Conservation (phyloP, 2,329 filamentous ascomycete genomes). For the Aspergillus felis region DNA sequence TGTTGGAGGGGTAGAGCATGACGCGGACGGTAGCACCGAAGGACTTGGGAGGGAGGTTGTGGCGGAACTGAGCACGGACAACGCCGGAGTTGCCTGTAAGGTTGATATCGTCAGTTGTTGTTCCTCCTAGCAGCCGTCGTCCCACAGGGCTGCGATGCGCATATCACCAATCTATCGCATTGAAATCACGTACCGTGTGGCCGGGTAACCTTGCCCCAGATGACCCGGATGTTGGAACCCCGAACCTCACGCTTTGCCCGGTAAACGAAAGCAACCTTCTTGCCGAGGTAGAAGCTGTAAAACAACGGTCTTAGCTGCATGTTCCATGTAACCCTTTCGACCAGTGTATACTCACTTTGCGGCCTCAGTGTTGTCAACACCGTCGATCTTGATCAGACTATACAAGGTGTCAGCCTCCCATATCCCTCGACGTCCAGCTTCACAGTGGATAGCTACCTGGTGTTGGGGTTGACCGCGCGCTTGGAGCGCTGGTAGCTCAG, state of each 20-base stretch:
- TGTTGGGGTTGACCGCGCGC: slow-evolving; percentile 84
- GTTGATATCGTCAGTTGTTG: slow-evolving; percentile 3
- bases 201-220: slow-evolving; percentile 98
- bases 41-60: slow-evolving; percentile 92
- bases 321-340: neutral
- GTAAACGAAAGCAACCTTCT: slow-evolving; percentile 99
- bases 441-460: slow-evolving; percentile 45
- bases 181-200: slow-evolving; percentile 70
- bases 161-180: neutral
- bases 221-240: slow-evolving; percentile 97
- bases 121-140: neutral
- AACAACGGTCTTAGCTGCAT: slow-evolving; percentile 19
- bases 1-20: slow-evolving; percentile 97
- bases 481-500: slow-evolving; percentile 96
- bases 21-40: slow-evolving; percentile 95
- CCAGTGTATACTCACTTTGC: slow-evolving; percentile 61
- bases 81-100: slow-evolving; percentile 86
- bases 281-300: slow-evolving; percentile 85
- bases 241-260: slow-evolving; percentile 90
- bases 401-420: slow-evolving; percentile 24
- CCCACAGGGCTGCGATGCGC: neutral
- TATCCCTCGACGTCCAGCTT: slow-evolving; percentile 6
- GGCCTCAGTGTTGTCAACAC: slow-evolving; percentile 83
- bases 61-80: slow-evolving; percentile 94
- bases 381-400: slow-evolving; percentile 96